These are phyloP conservation scores for Leptoxyphium fumago DNA, from an alignment of 2,329 filamentous ascomycete species.

Conservation along the genomic window DNA sequence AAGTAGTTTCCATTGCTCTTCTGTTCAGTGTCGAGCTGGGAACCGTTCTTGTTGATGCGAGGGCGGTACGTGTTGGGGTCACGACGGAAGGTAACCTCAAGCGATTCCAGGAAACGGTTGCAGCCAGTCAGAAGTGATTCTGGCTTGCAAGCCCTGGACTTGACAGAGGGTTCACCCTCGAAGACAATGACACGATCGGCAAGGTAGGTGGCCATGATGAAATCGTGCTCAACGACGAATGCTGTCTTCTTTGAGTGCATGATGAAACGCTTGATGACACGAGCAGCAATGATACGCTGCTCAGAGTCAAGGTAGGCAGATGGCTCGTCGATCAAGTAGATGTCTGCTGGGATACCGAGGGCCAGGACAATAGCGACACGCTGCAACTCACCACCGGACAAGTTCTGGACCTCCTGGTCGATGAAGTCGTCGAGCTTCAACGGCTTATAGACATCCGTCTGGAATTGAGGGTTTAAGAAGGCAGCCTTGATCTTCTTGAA, in stretches of 20 bases:
- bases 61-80: conserved; percentile 92
- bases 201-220: conserved; percentile 81
- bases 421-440: conserved; percentile 98
- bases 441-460: conserved; percentile 99
- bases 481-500: conserved; percentile 99
- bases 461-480: conserved; percentile 94
- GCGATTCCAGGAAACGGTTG: conserved; percentile 90
- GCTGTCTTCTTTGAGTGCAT: conserved; percentile 99
- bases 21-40: conserved; percentile 95
- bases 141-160: conserved; percentile 75
- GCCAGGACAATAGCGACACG: conserved; percentile 95
- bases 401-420: conserved; percentile 96
- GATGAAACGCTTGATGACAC: conserved; percentile 99
- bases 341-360: conserved; percentile 90
- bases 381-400: conserved; percentile 98
- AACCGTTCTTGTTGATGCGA: conserved; percentile 94
- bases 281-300: conserved; percentile 92
- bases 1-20: conserved; percentile 91
- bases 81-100: conserved; percentile 96
- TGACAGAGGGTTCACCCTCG: conserved; percentile 78
- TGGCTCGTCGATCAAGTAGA: conserved; percentile 97
- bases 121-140: conserved; percentile 90
- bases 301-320: conserved; percentile 96
- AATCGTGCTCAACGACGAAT: conserved; percentile 99
- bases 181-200: conserved; percentile 97